Conservation (phyloP, 1,284 basidiomycete species). For the Papiliotrema laurentii region DNA sequence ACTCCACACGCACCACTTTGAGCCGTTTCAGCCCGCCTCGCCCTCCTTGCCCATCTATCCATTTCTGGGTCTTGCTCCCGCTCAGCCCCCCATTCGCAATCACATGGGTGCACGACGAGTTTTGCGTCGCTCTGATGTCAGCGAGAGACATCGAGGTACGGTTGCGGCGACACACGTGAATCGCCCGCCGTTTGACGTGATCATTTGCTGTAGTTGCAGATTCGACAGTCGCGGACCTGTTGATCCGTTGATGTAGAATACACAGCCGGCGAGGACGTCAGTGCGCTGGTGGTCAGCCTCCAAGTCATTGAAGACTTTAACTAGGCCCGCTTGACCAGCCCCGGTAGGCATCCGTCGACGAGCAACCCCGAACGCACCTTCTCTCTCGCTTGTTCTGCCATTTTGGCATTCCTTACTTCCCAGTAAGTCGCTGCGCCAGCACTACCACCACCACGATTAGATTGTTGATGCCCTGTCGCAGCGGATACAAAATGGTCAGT, state of each 20-base stretch:
- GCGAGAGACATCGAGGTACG: neutral
- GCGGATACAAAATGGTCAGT: slow-evolving; percentile 42
- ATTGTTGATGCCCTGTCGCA: slow-evolving; percentile 42
- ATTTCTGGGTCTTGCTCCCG: slow-evolving; percentile 45
- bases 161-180: slow-evolving; percentile 31
- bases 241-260: slow-evolving; percentile 47
- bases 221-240: slow-evolving; percentile 44
- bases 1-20: slow-evolving; percentile 43
- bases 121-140: slow-evolving; percentile 27
- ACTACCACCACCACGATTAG: slow-evolving; percentile 34
- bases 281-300: slow-evolving; percentile 13
- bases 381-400: slow-evolving; percentile 32
- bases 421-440: slow-evolving; percentile 36
- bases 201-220: slow-evolving; percentile 46
- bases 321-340: no score
- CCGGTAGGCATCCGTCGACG: no score
- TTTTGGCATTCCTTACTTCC: slow-evolving; percentile 38
- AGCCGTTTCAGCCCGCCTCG: slow-evolving; percentile 29
- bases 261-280: slow-evolving; percentile 29
- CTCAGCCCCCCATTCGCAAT: slow-evolving; percentile 41
- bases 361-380: slow-evolving; percentile 31
- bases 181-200: slow-evolving; percentile 43
- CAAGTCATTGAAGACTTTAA: neutral
- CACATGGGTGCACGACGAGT: slow-evolving; percentile 41
- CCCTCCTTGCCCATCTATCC: slow-evolving; percentile 40